Conservation (phyloP, 495 filamentous ascomycete species). For the Aspergillus cavernicola region DNA sequence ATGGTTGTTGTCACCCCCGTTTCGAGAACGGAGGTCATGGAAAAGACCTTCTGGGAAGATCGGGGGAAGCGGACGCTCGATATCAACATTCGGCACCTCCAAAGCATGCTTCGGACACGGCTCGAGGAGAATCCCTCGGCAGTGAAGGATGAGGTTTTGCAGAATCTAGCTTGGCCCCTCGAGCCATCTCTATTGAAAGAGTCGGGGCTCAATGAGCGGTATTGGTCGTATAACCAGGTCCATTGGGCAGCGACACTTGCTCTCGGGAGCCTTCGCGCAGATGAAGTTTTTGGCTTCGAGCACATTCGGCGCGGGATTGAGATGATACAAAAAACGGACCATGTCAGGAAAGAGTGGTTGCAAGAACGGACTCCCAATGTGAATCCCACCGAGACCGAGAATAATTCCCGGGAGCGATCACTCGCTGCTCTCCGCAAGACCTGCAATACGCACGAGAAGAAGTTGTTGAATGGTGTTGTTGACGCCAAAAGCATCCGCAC, state of each 20-base stretch:
- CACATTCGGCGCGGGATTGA: conserved; percentile 38
- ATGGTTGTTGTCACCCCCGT: conserved; percentile 51
- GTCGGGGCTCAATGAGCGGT: conserved; percentile 47
- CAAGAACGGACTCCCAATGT: conserved; percentile 31
- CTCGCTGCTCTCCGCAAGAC: conserved; percentile 45
- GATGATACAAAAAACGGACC: conserved; percentile 36
- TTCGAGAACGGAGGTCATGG: conserved; percentile 29
- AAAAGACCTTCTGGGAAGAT: conserved; percentile 38
- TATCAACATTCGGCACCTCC: conserved; percentile 68
- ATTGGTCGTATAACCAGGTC: conserved; percentile 58
- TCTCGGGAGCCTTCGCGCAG: conserved; percentile 50
- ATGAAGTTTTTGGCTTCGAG: conserved; percentile 35
- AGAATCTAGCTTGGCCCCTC: conserved; percentile 33
- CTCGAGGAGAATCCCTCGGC: conserved; percentile 33
- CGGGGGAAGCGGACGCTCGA: conserved; percentile 49
- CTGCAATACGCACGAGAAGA: conserved; percentile 74
- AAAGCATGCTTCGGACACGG: conserved; percentile 56
- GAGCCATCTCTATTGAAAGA: conserved; percentile 32
- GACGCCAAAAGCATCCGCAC: conserved; percentile 77
- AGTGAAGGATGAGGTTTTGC: conserved; percentile 34
- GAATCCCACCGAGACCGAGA: conserved; percentile 21
- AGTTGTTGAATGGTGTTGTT: conserved; percentile 74
- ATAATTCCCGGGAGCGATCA: conserved; percentile 35
- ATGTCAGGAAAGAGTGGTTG: conserved; percentile 35
- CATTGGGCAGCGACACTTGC: conserved; percentile 59